A percentile compares a stretch with the other conserved stretches of the same genome.
These are phyloP conservation scores for Pseudogymnoascus pannorum DNA, from an alignment of 2,329 filamentous ascomycete genomes.

Conservation along the genomic window DNA sequence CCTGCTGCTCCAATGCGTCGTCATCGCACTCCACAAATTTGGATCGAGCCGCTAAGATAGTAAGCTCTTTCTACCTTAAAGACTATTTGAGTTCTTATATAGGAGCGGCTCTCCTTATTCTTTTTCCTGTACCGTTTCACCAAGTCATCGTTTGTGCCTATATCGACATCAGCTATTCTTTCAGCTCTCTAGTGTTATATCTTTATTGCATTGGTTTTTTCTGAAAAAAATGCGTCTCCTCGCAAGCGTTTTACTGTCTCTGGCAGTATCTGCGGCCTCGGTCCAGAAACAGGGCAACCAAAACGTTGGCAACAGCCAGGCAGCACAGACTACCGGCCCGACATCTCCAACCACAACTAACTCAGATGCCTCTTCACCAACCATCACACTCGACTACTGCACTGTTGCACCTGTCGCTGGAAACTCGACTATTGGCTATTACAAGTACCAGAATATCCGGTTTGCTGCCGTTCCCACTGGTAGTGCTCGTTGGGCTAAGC, in stretches of 20 bases:
- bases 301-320: neutral
- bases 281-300: neutral
- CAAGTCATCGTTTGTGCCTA: neutral
- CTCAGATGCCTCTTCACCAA: conserved; percentile 10
- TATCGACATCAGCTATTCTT: neutral
- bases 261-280: neutral
- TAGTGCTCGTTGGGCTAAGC: conserved; percentile 29
- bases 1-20: neutral
- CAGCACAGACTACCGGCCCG: neutral
- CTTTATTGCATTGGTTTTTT: neutral
- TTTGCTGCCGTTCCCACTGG: conserved; percentile 31
- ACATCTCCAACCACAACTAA: neutral
- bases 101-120: neutral
- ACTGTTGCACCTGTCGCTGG: conserved; percentile 20
- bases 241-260: neutral
- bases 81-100: neutral
- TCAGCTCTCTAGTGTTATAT: neutral
- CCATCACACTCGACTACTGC: conserved; percentile 26
- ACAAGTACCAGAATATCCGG: conserved; percentile 33
- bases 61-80: neutral
- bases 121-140: neutral
- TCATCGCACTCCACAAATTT: neutral
- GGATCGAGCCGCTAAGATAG: neutral
- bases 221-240: neutral
- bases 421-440: conserved; percentile 25